Conservation (phyloP, 2,329 filamentous ascomycete genomes). For the Septoria petroselini region DNA sequence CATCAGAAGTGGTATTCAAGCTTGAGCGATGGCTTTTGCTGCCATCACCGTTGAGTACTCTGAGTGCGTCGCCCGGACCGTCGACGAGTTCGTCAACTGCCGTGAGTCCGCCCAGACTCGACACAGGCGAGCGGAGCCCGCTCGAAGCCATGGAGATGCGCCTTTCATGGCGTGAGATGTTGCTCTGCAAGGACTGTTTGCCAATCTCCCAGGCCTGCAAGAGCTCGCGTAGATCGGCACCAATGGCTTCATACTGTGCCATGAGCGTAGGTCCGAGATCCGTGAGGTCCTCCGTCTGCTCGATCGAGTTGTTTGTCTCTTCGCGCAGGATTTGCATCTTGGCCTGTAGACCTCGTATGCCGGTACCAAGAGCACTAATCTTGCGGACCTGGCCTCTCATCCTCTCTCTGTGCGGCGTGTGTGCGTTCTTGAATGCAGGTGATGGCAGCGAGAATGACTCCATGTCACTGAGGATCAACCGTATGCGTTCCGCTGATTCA, state of each 20-base stretch:
- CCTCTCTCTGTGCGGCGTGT: constrained; percentile 67
- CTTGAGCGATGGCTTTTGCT: constrained; percentile 44
- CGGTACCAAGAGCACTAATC: constrained; percentile 81
- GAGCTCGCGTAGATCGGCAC: constrained; percentile 69
- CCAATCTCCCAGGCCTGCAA: constrained; percentile 58
- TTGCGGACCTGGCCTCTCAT: constrained; percentile 85
- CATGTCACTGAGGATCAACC: constrained; percentile 70
- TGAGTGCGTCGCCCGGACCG: constrained; percentile 66
- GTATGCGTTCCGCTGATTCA: constrained; percentile 63
- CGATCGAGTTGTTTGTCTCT: constrained; percentile 76
- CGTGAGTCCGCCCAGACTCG: constrained; percentile 62
- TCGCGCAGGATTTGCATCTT: constrained; percentile 91
- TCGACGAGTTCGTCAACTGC: constrained; percentile 53
- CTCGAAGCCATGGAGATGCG: constrained; percentile 50
- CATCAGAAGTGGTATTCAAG: constrained; percentile 48
- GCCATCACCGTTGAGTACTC: constrained; percentile 70
- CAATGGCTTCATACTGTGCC: constrained; percentile 91
- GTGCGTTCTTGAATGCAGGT: constrained; percentile 55
- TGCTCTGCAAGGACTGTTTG: constrained; percentile 74
- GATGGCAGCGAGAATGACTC: constrained; percentile 57
- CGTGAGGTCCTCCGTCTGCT: constrained; percentile 57
- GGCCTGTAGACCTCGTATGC: constrained; percentile 86
- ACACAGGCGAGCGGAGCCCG: constrained; percentile 48
- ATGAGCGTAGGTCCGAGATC: constrained; percentile 77
- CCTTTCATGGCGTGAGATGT: constrained; percentile 74